Base-by-base conservation (phyloP, 176 grass and related monocot species). In the Carex scoparia region DNA sequence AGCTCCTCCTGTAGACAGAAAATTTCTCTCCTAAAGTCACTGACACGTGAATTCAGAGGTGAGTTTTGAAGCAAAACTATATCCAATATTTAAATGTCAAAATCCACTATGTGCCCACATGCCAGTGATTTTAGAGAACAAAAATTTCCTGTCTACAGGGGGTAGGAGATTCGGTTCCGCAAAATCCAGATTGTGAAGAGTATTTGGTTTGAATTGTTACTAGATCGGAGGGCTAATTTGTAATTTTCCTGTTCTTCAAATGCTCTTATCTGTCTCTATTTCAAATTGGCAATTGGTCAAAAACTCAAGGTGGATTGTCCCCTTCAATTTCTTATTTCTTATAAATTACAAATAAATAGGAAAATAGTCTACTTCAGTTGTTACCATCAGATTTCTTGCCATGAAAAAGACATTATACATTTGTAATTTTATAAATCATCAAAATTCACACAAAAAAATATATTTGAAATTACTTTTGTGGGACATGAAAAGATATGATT, bases 301-400 rank as follows among this genome's bases (percentile, higher is more conserved):
- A 40, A 85, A 77, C 48, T 74, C 2, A 23, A 85, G 83, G 67
- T 71, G 53, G 83, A 74, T 76, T 85, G 83, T 83, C 81, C 55
- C 79, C 37, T 64, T 81, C 58, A 64, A n/a, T 81, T 62, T 40
- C 10, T 3, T 64, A 64, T 64, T 46, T 57, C 27, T 23, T 81
- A 9, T 33, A 64, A 81, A 64, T 62, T 10, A 81, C 16, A 81
- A 81, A 62, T 42, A 44, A 4, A 57, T 23, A 7, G 32, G 59
- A 42, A 81, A 81, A 46, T 23, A 48, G 55, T 81, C 79, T 81
- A 5, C n/a, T 48, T 64, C 59, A 48, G 38, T 69, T 83, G 81
- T 69, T 55, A 55, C 48, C 30, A 32, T 83, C 81, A 83, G 5
- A 81, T 4, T 80, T 80, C 54, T 60, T 56, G 54, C 7, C 13